Evolutionary conservation across 108 stramenopile species (phyloP).

Genomic region (Stephanodiscus minutulus): DNA sequence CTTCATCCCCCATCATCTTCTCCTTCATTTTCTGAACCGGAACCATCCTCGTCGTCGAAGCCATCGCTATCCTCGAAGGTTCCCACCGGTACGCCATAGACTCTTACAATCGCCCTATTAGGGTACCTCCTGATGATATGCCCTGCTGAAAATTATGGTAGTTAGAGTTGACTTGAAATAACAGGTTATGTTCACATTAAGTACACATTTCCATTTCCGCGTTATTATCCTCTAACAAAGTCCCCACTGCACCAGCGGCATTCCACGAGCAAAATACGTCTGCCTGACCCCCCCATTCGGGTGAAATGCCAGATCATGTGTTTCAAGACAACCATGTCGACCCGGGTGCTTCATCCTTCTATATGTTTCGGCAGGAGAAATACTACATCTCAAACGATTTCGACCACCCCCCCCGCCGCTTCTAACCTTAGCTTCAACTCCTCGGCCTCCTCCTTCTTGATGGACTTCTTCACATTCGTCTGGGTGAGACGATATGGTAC

Average conservation of each 20-base stretch:
- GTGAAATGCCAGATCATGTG: neutral
- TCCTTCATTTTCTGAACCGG: conserved; percentile 10
- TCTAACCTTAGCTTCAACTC: conserved; percentile 82
- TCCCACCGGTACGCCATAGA: conserved; percentile 93
- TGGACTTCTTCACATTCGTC: conserved; percentile 67
- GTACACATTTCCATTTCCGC: no score
- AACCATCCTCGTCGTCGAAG: conserved; percentile 29
- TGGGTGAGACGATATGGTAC: neutral
- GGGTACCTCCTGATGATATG: conserved; percentile 97
- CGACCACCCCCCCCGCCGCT: conserved; percentile 77
- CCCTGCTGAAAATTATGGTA: no score
- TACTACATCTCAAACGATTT: conserved; percentile 57
- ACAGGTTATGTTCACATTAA: no score
- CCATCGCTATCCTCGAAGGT: conserved; percentile 93
- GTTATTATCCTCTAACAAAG: no score
- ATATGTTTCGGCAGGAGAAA: neutral
- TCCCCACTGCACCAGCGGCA: neutral
- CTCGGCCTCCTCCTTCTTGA: conserved; percentile 85
- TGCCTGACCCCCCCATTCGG: neutral
- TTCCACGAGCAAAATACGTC: neutral
- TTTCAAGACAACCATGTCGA: neutral
- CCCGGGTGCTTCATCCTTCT: neutral
- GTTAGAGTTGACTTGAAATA: no score
- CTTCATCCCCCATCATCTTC: conserved; percentile 26
- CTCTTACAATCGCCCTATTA: conserved; percentile 90